Evolutionary conservation across 371 early-diverging fungal genomes (phyloP), one percentile per base, ranked within the genome.

Genomic region (Smittium culicis): DNA sequence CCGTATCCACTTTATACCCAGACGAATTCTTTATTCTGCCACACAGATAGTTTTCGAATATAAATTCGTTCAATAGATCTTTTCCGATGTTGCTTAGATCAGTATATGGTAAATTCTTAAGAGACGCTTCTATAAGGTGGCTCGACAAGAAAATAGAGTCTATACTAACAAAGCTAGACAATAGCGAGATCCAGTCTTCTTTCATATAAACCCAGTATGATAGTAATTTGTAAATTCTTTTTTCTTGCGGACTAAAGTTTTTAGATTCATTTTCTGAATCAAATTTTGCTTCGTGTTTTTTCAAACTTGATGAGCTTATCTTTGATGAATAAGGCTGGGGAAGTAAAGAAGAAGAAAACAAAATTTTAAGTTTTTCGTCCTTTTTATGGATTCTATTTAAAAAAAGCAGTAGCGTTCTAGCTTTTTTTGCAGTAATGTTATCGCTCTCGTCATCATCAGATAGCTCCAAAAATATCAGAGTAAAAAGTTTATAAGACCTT

Each of bases 401-500:
- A 25, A 72, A 76, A 30, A 66, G 32, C 25, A 72, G 71, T 56
- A 76, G 64, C 68, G 70, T 65, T 5, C 29, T 68, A 2, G 71
- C 76, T 62, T 76, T 76, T 66, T 45, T 31, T 34, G 64, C 68
- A 1, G 70, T 67, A 45, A 69, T 72, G 64, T 67, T 59, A 35
- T 66, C 71, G 35, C 65, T 35, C 32, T 54, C 64, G 24, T 69
- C 69, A 20, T 54, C 54, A 34, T 69, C 67, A 16, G 59, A 30
- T 16, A 29, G 29, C 27, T 64, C 69, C 65, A 76, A 34, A 66
- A 76, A 76, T 54, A 58, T 70, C 27, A 73, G 61, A 2, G 73
- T 76, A 30, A 76, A 73, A 71, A 70, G 67, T 35, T 67, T 76
- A 68, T 76, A 76, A 29, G 76, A 70, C 28, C 73, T 72, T 24